These are phyloP conservation scores for Phialophora macrospora DNA, from an alignment of 2,329 filamentous ascomycete species.

Conservation along the genomic window DNA sequence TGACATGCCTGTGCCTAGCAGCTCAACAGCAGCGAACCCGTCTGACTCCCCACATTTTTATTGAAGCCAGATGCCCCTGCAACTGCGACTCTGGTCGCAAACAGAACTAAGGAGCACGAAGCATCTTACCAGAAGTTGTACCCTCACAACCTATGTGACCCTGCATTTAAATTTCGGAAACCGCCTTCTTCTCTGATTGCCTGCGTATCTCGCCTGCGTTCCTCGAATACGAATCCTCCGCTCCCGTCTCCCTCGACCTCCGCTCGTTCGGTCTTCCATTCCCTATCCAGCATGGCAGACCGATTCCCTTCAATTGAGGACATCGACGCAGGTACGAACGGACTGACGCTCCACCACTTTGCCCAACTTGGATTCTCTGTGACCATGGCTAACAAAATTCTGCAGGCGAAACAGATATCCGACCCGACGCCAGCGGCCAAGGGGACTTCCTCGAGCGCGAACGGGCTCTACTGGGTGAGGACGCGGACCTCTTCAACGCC, in stretches of 20 bases:
- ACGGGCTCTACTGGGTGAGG: slow-evolving; percentile 86
- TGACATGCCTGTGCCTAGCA: background rate
- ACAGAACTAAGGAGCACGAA: background rate
- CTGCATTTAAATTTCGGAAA: background rate
- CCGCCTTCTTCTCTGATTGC: background rate
- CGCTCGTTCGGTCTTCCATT: background rate
- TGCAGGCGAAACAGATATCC: slow-evolving; percentile 38
- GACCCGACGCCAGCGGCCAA: slow-evolving; percentile 46
- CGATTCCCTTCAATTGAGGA: slow-evolving; percentile 80
- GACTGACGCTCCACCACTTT: slow-evolving; percentile 35
- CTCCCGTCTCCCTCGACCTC: background rate
- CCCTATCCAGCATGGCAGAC: slow-evolving; percentile 66
- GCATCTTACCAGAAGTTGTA: slow-evolving; percentile 11
- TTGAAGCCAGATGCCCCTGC: background rate
- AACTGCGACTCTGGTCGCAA: slow-evolving; percentile 6
- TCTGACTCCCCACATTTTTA: background rate
- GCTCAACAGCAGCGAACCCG: background rate
- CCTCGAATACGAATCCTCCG: background rate
- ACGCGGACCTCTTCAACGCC: slow-evolving; percentile 86
- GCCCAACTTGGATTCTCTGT: background rate
- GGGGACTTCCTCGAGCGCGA: slow-evolving; percentile 92
- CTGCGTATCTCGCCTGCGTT: background rate
- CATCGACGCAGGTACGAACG: slow-evolving; percentile 63
- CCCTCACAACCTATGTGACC: background rate
- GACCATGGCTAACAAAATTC: slow-evolving; percentile 32